Conservation (phyloP, 169 alveolate genomes). For the Babesia bigemina region DNA sequence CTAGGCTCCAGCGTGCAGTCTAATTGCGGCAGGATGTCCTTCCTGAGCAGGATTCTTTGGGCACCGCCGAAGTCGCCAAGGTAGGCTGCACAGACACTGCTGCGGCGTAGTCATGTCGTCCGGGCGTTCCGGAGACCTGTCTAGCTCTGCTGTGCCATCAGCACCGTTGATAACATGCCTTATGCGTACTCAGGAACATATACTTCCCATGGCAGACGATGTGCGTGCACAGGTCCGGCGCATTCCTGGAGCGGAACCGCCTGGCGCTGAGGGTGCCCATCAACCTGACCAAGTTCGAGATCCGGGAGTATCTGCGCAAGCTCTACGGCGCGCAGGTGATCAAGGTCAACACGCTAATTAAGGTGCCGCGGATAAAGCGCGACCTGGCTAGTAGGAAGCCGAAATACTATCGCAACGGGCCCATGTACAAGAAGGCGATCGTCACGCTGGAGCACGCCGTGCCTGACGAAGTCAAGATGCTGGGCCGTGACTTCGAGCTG, state of each 20-base stretch:
- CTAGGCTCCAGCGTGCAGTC: too few relatives aligned
- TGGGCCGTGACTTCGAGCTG: slow-evolving; percentile 75
- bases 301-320: slow-evolving; percentile 83
- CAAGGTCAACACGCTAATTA: slow-evolving; percentile 82
- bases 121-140: too few relatives aligned
- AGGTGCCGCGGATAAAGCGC: slow-evolving; percentile 79
- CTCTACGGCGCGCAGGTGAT: slow-evolving; percentile 83
- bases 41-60: slow-evolving; percentile 27
- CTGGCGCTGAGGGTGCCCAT: slow-evolving; percentile 86
- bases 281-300: slow-evolving; percentile 84
- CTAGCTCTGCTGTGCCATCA: too few relatives aligned
- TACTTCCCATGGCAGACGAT: slow-evolving; percentile 88
- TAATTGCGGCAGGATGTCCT: slow-evolving; percentile 15
- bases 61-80: slow-evolving; percentile 79
- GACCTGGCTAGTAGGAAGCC: slow-evolving; percentile 70
- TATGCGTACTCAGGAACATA: slow-evolving; percentile 72
- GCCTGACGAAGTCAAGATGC: slow-evolving; percentile 86
- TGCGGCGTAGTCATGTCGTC: neutral
- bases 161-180: too few relatives aligned
- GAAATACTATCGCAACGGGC: slow-evolving; percentile 82
- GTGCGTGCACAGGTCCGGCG: slow-evolving; percentile 82
- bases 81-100: slow-evolving; percentile 21
- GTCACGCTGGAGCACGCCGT: slow-evolving; percentile 83
- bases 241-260: slow-evolving; percentile 82
- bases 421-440: slow-evolving; percentile 86